Evolutionary conservation across 208 protist species (phyloP), one percentile per base, ranked within the genome.

Genomic region (Wallacemonas sp.): DNA sequence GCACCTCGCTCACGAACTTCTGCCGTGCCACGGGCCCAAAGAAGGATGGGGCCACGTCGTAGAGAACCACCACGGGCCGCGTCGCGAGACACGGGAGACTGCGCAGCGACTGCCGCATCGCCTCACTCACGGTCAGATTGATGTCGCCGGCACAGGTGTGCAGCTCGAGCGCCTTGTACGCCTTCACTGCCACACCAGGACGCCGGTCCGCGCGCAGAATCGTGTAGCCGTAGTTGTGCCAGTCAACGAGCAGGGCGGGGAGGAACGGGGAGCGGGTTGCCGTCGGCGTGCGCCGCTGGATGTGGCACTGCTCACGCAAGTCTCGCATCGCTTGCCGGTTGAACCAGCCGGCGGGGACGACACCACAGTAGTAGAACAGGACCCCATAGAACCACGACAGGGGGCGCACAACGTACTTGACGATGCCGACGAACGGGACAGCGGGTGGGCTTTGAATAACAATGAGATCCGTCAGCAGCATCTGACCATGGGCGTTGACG

Each of bases 191-290:
- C 46, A 72, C 14, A n/a, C 39, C 63, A 17, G 85, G 85, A 5
- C 89, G 76, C 21, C 78, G 65, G 16, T 74, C 80, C 27, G 73
- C 72, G 38, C 84, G 38, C 21, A 97, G 72, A 39, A 98, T 87
- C 11, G 88, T 96, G 72, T 89, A 91, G 29, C 94, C 94, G 46
- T 88, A 90, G 76, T 98, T 98, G 73, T 98, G 94, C 89, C 88
- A 97, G 66, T 98, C 94, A 38, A 98, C 89, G 2, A 94, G 65
- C 32, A 97, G 27, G 34, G 76, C 61, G 21, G 89, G 89, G 41
- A 70, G 81, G 66, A 83, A 82, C 12, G 81, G 38, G 14, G 11
- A 48, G n/a, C 43, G 34, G 17, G 60, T 36, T 17, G n/a, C 11
- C 24, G 5, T 36, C 26, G 39, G 2, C 57, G 33, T 47, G 29